Conservation (phyloP, 257 asterid genomes). For the Jaltomata sinuosa region DNA sequence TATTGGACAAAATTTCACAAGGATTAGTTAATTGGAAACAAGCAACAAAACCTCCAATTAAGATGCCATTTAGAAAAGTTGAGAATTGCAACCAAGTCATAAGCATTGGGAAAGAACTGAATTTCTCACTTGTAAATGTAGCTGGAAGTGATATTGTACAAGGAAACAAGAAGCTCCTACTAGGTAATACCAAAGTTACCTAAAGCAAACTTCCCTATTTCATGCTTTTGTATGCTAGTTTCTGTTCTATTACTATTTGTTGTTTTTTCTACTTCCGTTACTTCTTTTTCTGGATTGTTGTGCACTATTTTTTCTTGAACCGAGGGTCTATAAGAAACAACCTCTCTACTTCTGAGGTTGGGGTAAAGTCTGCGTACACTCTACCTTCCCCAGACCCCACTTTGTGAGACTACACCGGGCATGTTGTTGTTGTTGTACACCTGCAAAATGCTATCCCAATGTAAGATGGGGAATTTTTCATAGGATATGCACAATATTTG, state of each 20-base stretch:
- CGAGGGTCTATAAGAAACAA: background rate
- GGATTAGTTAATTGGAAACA: constrained; percentile 76
- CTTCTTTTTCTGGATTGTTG: background rate
- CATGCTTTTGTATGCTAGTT: background rate
- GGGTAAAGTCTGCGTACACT: background rate
- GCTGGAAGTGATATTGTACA: constrained; percentile 88
- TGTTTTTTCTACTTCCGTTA: background rate
- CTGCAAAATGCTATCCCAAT: background rate
- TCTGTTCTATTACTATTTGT: background rate
- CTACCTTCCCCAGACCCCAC: too few relatives aligned
- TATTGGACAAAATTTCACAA: constrained; percentile 53
- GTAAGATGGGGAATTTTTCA: background rate
- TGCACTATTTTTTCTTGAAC: background rate
- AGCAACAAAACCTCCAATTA: constrained; percentile 79
- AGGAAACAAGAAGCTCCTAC: constrained; percentile 88
- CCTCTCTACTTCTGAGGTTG: too few relatives aligned
- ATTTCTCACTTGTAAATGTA: constrained; percentile 83
- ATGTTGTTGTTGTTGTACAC: background rate
- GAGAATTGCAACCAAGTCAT: constrained; percentile 90
- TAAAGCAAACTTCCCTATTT: background rate
- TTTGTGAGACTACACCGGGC: too few relatives aligned
- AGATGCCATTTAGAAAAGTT: constrained; percentile 81
- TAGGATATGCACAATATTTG: background rate
- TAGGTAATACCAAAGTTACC: constrained; percentile 33
- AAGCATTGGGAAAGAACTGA: constrained; percentile 67